Base-by-base conservation (phyloP, 2,329 filamentous ascomycete genomes). In the Arthrobotrys entomopaga region DNA sequence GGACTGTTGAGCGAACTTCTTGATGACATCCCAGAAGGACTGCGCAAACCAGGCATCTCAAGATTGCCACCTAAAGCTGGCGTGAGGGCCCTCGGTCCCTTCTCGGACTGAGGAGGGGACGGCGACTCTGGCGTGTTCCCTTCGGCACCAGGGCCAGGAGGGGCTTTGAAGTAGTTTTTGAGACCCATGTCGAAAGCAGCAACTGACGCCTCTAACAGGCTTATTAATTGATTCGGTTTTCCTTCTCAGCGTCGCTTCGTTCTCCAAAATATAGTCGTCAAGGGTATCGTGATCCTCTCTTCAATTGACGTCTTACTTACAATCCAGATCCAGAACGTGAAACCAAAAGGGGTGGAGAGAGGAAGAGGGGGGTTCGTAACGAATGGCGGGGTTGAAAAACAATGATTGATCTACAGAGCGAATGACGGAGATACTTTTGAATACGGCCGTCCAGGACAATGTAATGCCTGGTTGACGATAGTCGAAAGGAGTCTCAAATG, bases 161-260 rank as follows among this genome's bases (percentile, higher is more conserved):
- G 83, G 50, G 85, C 82, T 82, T 87, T 88, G 83, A 90, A 89
- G 78, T 90, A 90, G 79, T 81, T 86, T 57, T 83, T 84, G 74
- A 90, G 79, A 72, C 87, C 88, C 88, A 90, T 90, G n/a, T 20
- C 53, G 67, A 26, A 19, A n/a, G 24, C 10, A 46, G 60, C 60
- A 8, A 20, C 40, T 40, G 16, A 11, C 10, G 24, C n/a, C 20
- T 59, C 50, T 22, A 59, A 38, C 60, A 40, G n/a, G 38, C n/a
- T 49, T 67, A 81, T 79, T 52, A 40, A 42, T 60, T 43, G 56
- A 16, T 42, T 16, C 29, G 48, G n/a, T n/a, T 61, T 53, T 40
- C 54, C 57, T 61, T 70, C 52, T 40, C 26, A 22, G 64, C 16
- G 15, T 54, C 46, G 40, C 26, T 57, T n/a, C 48, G 20, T 60